Conservation (phyloP, 2,329 filamentous ascomycete genomes). For the Penicillium sp. region DNA sequence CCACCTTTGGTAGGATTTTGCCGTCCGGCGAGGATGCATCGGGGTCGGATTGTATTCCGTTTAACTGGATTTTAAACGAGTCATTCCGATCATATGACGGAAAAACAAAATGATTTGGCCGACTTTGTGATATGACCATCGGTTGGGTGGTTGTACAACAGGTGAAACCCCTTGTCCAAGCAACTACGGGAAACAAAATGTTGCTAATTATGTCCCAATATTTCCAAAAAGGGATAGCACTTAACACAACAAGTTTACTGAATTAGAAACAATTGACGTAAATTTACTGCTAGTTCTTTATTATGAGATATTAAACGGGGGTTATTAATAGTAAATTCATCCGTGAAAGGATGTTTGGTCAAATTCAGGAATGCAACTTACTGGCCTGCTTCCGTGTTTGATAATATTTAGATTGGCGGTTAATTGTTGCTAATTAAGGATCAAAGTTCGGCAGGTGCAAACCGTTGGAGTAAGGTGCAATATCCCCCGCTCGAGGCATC, state of each 20-base stretch:
- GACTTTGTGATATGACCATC: background rate
- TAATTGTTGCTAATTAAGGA: slow-evolving; percentile 21
- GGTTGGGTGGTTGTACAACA: background rate
- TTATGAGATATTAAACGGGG: background rate
- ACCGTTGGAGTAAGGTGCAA: background rate
- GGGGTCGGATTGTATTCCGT: no score
- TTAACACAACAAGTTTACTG: background rate
- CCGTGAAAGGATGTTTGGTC: background rate
- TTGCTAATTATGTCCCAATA: background rate
- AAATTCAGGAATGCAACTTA: background rate
- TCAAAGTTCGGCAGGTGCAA: background rate
- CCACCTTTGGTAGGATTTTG: background rate
- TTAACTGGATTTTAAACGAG: background rate
- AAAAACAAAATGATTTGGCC: background rate
- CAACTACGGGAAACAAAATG: background rate
- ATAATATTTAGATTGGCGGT: slow-evolving; percentile 3
- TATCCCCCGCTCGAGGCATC: no score
- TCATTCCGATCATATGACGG: background rate
- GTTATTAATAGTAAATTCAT: slow-evolving; percentile 4
- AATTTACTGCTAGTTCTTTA: background rate
- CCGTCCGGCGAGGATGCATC: no score
- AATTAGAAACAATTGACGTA: background rate
- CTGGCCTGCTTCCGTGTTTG: background rate
- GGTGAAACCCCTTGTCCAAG: background rate
- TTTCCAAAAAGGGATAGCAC: background rate